A percentile compares a stretch with the other conserved stretches of the same genome.
Conservation (phyloP, 2,329 filamentous ascomycete species). For the Colletotrichum sp. region DNA sequence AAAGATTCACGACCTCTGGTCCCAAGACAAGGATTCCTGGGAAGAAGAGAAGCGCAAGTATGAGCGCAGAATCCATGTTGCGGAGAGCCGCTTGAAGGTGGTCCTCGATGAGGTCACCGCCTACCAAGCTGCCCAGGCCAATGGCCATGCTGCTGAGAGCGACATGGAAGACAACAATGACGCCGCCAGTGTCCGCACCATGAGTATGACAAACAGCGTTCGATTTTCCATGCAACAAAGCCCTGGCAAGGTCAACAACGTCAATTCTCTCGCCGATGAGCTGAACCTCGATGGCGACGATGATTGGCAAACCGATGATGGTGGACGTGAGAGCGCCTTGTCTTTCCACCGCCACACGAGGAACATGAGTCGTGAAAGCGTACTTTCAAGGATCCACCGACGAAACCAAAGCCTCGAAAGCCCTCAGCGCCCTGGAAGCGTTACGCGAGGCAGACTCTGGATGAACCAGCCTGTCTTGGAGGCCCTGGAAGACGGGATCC, state of each 20-base stretch:
- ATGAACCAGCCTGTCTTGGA: conserved; percentile 62
- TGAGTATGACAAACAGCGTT: conserved; percentile 75
- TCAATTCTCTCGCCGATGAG: conserved; percentile 87
- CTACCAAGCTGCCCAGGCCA: conserved; percentile 62
- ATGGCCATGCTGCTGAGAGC: conserved; percentile 50
- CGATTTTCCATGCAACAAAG: conserved; percentile 74
- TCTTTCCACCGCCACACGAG: conserved; percentile 58
- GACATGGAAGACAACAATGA: conserved; percentile 75
- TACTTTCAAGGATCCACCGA: conserved; percentile 53
- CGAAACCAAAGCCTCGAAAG: conserved; percentile 66
- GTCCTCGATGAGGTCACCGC: conserved; percentile 87
- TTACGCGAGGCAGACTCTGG: conserved; percentile 56
- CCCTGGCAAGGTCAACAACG: conserved; percentile 59
- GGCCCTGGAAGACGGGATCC: conserved; percentile 56
- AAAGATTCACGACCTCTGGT: conserved; percentile 80
- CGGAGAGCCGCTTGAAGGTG: conserved; percentile 82
- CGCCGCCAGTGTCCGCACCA: conserved; percentile 73
- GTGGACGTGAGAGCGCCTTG: conserved; percentile 68
- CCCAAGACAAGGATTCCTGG: conserved; percentile 84
- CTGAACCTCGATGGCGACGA: conserved; percentile 86
- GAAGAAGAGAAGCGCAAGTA: conserved; percentile 81
- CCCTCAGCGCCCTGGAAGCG: conserved; percentile 59
- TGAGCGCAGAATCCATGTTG: conserved; percentile 88
- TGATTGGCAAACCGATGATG: conserved; percentile 72
- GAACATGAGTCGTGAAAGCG: conserved; percentile 63